Conservation (phyloP, 495 filamentous ascomycete species). For the Penicillium longicatenatum region DNA sequence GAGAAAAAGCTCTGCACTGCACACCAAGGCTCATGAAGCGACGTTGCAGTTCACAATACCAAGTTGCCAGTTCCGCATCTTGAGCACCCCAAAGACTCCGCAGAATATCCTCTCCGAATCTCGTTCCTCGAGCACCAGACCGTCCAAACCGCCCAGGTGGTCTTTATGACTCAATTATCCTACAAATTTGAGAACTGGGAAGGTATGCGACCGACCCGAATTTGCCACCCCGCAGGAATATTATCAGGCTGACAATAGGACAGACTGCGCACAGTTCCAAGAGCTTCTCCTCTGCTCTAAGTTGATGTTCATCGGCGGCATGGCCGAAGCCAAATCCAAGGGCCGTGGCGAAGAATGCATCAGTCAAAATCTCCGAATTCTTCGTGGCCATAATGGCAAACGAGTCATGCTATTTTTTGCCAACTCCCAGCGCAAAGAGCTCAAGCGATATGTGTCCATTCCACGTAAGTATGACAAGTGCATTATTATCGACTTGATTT, state of each 20-base stretch:
- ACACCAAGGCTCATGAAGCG: not conserved
- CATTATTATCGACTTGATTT: not conserved
- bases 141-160: conserved; percentile 41
- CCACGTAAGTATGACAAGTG: conserved; percentile 32
- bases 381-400: conserved; percentile 40
- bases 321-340: conserved; percentile 50
- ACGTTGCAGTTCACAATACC: conserved; percentile 38
- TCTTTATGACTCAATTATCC: conserved; percentile 46
- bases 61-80: conserved; percentile 48
- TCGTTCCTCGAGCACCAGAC: conserved; percentile 51
- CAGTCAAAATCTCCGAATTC: conserved; percentile 49
- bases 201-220: conserved; percentile 26
- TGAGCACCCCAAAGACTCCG: conserved; percentile 42
- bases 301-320: conserved; percentile 45
- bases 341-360: conserved; percentile 53
- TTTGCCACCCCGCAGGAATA: not conserved
- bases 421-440: conserved; percentile 44
- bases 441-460: conserved; percentile 48
- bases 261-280: conserved; percentile 48
- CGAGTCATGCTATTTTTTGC: conserved; percentile 47
- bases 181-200: conserved; percentile 50
- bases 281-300: conserved; percentile 45
- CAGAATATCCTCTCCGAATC: conserved; percentile 40
- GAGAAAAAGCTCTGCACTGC: not conserved
- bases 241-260: conserved; percentile 1